phyloP scores from a whole-genome alignment of 1,139 yeast species.

The Protomyces macrosporus region DNA sequence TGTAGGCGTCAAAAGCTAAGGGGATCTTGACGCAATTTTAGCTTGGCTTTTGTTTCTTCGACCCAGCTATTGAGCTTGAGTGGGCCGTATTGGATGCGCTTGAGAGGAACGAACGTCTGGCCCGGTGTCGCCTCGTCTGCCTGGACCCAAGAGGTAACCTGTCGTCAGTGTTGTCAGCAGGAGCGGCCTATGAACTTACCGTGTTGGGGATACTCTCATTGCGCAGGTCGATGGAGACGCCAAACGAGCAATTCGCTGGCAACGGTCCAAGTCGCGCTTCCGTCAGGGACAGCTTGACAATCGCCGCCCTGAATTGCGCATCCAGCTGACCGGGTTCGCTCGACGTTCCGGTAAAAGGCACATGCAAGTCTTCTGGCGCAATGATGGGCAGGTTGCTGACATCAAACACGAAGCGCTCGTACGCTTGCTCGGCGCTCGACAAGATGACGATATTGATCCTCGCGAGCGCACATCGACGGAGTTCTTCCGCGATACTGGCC shows the following conservation, averaged over 20 bases:
- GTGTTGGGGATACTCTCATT: conserved; percentile 1
- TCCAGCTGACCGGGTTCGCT: conserved; percentile 17
- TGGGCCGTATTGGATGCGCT: conserved; percentile 38
- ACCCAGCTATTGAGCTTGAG: conserved; percentile 35
- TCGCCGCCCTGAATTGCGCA: conserved; percentile 36
- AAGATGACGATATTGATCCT: conserved; percentile 36
- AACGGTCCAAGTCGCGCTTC: conserved; percentile 33
- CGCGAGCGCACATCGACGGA: conserved; percentile 34
- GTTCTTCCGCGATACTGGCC: conserved; percentile 34
- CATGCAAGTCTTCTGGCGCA: conserved; percentile 30
- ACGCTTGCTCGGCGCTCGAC: conserved; percentile 32
- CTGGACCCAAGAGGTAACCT: conserved; percentile 26
- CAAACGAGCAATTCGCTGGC: conserved; percentile 33
- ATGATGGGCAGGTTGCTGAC: conserved; percentile 35
- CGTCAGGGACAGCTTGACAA: conserved; percentile 33
- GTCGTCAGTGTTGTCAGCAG: neutral
- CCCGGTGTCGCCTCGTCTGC: conserved; percentile 33
- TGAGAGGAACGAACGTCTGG: conserved; percentile 34
- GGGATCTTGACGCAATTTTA: conserved; percentile 27
- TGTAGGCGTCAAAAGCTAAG: neutral
- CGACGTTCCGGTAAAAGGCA: conserved; percentile 17
- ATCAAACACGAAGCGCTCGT: conserved; percentile 40
- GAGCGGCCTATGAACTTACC: neutral
- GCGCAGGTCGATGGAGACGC: conserved; percentile 27
- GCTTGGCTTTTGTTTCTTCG: conserved; percentile 34